Base-by-base conservation (phyloP, 805 yeast genomes). In the Teunomyces kruisii region DNA sequence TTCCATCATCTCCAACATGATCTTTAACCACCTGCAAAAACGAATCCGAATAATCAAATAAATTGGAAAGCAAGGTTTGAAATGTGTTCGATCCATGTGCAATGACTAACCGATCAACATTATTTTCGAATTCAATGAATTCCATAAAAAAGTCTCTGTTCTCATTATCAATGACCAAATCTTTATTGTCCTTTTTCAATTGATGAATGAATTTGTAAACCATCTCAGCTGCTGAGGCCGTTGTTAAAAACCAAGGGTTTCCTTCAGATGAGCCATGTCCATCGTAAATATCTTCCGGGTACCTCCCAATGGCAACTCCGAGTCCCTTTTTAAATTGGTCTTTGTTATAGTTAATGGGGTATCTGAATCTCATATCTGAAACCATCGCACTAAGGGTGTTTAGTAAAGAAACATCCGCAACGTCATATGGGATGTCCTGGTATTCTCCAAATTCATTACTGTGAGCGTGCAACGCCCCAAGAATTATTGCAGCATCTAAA, bases 241-340 rank as follows among this genome's bases (percentile, higher is more conserved):
- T 86, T 3, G 87, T 70, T 46, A 91, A 77, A 59, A 90, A 89
- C 98, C 97, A 91, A 5, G 98, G 97, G 57, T 91, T 90, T 2
- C 97, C 97, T 55, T 84, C 88, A 27, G 84, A 73, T 0, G 77
- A 70, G 0, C 81, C 82, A 48, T 72, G 67, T 0, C 96, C 96
- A 61, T 91, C 84, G 63, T 91, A 91, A 8, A 84, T 62, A 65
- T 91, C 98, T 58, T 91, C 98, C 0, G 97, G 96, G 58, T 91
- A 91, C 58, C 98, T 75, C 2, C 98, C 98, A 43, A 91, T 65
- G 0, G 86, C 96, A 41, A 84, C 83, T 2, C 86, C 86, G 3
- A 64, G 55, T 31, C 47, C 46, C 24, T 46, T 45, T 13, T 50
- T 65, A 32, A 68, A 57, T 2, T 72, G 70, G 19, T 74, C 61